A percentile compares a stretch with the other conserved stretches of the same genome.
These are phyloP conservation scores for Sarocladium brachiariae DNA, from an alignment of 2,329 filamentous ascomycete genomes.

Conservation along the genomic window DNA sequence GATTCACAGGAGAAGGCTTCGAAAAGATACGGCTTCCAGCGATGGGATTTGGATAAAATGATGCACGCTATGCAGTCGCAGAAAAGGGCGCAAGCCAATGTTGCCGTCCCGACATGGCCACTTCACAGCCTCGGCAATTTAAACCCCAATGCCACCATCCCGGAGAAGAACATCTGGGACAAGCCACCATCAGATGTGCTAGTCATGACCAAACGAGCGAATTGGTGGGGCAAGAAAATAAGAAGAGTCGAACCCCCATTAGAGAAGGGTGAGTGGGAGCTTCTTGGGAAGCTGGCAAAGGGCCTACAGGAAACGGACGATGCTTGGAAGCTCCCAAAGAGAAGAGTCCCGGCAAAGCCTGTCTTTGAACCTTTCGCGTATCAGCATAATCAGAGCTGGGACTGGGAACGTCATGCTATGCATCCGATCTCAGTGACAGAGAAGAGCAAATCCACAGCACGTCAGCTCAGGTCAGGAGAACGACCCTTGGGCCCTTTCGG, in stretches of 20 bases:
- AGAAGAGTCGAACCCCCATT: constrained; percentile 49
- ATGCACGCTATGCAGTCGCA: background rate
- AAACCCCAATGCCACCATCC: constrained; percentile 30
- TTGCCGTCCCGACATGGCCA: background rate
- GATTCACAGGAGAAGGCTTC: background rate
- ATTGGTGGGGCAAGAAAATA: constrained; percentile 40
- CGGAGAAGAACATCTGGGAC: constrained; percentile 42
- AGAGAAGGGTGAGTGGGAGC: constrained; percentile 46
- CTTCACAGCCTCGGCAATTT: constrained; percentile 13
- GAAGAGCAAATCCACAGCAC: constrained; percentile 17
- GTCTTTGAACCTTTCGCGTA: background rate
- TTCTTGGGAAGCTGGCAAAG: constrained; percentile 38
- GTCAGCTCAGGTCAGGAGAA: constrained; percentile 27
- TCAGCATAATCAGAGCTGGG: constrained; percentile 20
- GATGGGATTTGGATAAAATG: background rate
- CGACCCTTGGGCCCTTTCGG: constrained; percentile 31
- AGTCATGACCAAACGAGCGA: constrained; percentile 34
- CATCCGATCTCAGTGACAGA: constrained; percentile 33
- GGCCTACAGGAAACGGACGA: constrained; percentile 29
- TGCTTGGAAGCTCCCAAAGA: constrained; percentile 28
- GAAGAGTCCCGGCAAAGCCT: constrained; percentile 13
- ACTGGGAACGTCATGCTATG: constrained; percentile 37
- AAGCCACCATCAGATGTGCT: constrained; percentile 32
- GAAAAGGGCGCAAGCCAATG: background rate
- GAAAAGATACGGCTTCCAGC: background rate